Evolutionary conservation across 73 alveolate genomes (phyloP).

Genomic region (Urostyla sp.): DNA sequence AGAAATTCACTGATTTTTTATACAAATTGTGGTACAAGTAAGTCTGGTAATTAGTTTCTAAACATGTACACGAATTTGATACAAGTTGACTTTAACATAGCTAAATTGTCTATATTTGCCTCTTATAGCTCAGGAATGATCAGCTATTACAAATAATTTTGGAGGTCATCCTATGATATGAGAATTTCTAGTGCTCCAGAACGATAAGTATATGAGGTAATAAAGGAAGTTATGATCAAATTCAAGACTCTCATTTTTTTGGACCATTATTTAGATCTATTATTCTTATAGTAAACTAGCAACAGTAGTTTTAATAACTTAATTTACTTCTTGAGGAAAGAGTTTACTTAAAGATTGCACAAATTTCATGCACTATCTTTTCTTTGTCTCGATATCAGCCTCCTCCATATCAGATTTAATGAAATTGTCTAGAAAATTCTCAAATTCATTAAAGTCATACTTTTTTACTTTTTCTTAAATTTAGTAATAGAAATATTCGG

Average conservation of each 20-base stretch:
- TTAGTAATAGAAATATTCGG: constrained; percentile 54
- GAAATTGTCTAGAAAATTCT: constrained; percentile 44
- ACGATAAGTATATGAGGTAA: constrained; percentile 35
- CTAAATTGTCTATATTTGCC: constrained; percentile 10
- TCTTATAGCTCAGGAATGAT: constrained; percentile 48
- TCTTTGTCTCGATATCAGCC: constrained; percentile 54
- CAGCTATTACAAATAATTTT: neutral
- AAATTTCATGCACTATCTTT: constrained; percentile 61
- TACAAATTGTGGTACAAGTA: constrained; percentile 24
- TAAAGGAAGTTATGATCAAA: constrained; percentile 21
- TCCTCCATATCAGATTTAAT: constrained; percentile 52
- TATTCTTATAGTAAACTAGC: neutral
- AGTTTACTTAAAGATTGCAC: constrained; percentile 16
- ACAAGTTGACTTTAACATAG: constrained; percentile 49
- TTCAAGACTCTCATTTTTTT: constrained; percentile 26
- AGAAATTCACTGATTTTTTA: constrained; percentile 16
- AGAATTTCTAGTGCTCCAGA: constrained; percentile 39
- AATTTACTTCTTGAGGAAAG: constrained; percentile 11
- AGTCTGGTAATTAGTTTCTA: constrained; percentile 59
- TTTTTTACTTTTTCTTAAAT: too few relatives aligned
- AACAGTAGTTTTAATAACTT: constrained; percentile 7
- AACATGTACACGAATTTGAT: constrained; percentile 58
- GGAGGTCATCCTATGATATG: constrained; percentile 12
- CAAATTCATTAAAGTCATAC: constrained; percentile 59
- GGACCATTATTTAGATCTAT: constrained; percentile 36